Evolutionary conservation across 1,284 basidiomycete genomes (phyloP), one percentile per base, ranked within the genome.

Genomic region (Calocybe gambosa): DNA sequence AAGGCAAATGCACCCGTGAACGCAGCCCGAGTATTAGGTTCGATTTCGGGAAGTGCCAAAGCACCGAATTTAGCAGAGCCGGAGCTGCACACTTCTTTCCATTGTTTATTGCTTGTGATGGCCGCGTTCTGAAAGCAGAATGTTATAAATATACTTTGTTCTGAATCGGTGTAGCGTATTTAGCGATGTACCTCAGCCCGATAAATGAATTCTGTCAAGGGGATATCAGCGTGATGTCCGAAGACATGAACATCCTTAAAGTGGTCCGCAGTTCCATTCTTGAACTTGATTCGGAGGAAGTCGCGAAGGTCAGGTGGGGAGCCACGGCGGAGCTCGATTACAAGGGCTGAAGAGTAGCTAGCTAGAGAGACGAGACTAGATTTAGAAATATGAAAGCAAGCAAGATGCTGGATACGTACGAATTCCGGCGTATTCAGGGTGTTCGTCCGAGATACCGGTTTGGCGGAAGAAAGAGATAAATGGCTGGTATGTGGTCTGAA

Each of bases 401-500:
- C 42, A 4, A 26, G 25, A 5, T 18, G 4, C 12, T 1, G 13
- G 15, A 26, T 39, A 76, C 78, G 58, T 58, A 84, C 85, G 83
- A 52, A 90, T 79, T 34, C 73, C 80, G 36, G 68, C 64, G 49
- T 83, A 63, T 45, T 82, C 73, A 1, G 84, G 81, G 61, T 80
- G 66, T 19, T 73, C 65, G 51, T 77, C 68, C 51, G 66, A 55
- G 49, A 82, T 65, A 45, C 82, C 81, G 13, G 85, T 82, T 67
- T 89, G 78, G 63, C 85, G 79, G 78, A 91, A 85, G 61, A 93
- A 74, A 12, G 88, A 89, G 58, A 93, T 82, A 77, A 93, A 89
- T 13, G 90, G 85, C 65, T 93, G 90, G 73, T 93, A 93, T 54
- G 86, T 86, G 18, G 84, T 84, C 62, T 89, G 74, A 49, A 87